These are phyloP conservation scores for Periconia digitata DNA, from an alignment of 2,329 filamentous ascomycete genomes.

Conservation along the genomic window DNA sequence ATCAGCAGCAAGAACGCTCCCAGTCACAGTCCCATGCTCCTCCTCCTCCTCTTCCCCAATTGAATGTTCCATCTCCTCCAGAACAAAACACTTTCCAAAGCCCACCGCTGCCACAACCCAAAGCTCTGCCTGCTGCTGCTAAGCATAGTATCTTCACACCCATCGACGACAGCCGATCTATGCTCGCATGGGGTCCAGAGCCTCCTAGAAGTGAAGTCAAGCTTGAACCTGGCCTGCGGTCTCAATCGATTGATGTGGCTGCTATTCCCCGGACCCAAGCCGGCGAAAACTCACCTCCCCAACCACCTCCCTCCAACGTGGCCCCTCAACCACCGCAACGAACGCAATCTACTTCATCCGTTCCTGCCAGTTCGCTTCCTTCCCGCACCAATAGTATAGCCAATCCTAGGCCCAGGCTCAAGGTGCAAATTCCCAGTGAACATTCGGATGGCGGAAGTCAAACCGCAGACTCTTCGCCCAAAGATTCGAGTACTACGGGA, in stretches of 20 bases:
- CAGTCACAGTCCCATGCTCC: slow-evolving; percentile 55
- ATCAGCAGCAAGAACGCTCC: slow-evolving; percentile 45
- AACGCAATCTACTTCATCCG: slow-evolving; percentile 60
- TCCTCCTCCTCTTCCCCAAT: slow-evolving; percentile 28
- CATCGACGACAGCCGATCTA: slow-evolving; percentile 88
- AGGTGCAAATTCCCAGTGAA: slow-evolving; percentile 93
- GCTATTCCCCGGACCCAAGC: slow-evolving; percentile 49
- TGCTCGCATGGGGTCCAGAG: slow-evolving; percentile 66
- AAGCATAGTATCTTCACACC: slow-evolving; percentile 95
- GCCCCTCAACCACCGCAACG: slow-evolving; percentile 48
- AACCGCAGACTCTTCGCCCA: slow-evolving; percentile 70
- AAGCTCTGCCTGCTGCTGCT: slow-evolving; percentile 64
- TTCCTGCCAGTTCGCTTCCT: slow-evolving; percentile 72
- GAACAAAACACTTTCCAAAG: slow-evolving; percentile 56
- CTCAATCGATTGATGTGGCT: slow-evolving; percentile 67
- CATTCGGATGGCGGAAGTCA: slow-evolving; percentile 76
- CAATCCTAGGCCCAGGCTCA: slow-evolving; percentile 73
- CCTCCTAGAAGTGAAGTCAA: slow-evolving; percentile 50
- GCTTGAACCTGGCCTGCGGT: slow-evolving; percentile 52
- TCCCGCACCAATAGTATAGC: slow-evolving; percentile 68
- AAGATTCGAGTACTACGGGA: slow-evolving; percentile 61
- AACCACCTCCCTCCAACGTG: slow-evolving; percentile 44
- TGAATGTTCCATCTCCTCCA: slow-evolving; percentile 49
- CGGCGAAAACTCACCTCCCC: slow-evolving; percentile 57
- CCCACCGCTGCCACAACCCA: slow-evolving; percentile 62